Base-by-base conservation (phyloP, 805 yeast species). In the Teunomyces kruisii region DNA sequence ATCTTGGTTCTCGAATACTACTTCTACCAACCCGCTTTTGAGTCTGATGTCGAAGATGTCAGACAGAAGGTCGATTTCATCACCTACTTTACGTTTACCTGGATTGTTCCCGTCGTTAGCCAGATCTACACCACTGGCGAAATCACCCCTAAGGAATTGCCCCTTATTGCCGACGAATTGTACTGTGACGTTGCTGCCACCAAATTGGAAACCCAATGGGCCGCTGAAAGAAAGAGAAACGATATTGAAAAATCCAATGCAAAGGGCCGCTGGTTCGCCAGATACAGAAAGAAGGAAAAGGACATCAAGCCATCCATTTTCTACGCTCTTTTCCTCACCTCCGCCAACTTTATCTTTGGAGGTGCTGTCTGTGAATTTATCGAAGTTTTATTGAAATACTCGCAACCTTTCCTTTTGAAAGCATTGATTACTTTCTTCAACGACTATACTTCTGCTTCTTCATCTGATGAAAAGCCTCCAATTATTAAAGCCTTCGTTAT, bases 381-480 rank as follows among this genome's bases (percentile, higher is more conserved):
- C 22, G 69, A 63, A 41, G 59, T 59, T 13, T 14, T 50, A 2
- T 53, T 53, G 12, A 53, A 56, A 16, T 49, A 61, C 36, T 40
- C 60, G 16, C 59, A 57, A 37, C 71, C 73, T 4, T 67, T 61
- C 49, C 47, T 67, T 17, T 58, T 67, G 35, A 61, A 58, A 47
- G 46, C 48, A 26, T 61, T 67, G 41, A 62, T 68, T 28, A 42
- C 55, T 19, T 65, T 55, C 53, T 62, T 65, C 43, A 43, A 54
- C 15, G 48, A 45, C 6, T 50, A 45, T 26, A 51, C 45, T n/a
- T 22, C 52, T 4, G 39, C 15, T 13, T 28, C 16, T 10, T 27
- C 36, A 9, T 19, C 24, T 39, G 10, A 43, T 42, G 40, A 44
- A 15, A 42, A 50, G 45, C 57, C 60, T 22, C 69, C 68, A 7